A percentile compares a stretch with the other conserved stretches of the same genome.
phyloP scores from a whole-genome alignment of 2,329 filamentous ascomycete species.

The Pestalotiopsis sp. region DNA sequence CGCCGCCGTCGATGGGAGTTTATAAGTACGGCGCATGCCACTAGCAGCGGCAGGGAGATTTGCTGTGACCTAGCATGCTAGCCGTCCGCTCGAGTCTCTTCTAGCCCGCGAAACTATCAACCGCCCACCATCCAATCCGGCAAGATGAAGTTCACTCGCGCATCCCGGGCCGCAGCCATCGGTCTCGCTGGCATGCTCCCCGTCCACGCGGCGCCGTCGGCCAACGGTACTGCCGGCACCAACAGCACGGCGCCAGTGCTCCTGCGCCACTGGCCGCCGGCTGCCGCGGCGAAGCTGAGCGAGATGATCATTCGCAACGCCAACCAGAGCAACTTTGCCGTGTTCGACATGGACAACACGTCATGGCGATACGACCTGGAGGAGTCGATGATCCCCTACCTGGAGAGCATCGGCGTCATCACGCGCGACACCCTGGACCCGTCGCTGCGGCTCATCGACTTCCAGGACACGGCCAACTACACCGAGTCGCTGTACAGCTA shows the following conservation, averaged over 20 bases:
- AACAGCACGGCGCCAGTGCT: background rate
- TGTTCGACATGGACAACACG: slow-evolving; percentile 51
- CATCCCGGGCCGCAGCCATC: background rate
- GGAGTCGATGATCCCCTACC: slow-evolving; percentile 45
- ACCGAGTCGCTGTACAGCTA: slow-evolving; percentile 48
- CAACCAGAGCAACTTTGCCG: slow-evolving; percentile 39
- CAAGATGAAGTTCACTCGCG: slow-evolving; percentile 8
- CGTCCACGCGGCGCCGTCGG: background rate
- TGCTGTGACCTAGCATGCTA: background rate
- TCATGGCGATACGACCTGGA: slow-evolving; percentile 45
- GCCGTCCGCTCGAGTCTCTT: background rate
- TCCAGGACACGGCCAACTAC: slow-evolving; percentile 40
- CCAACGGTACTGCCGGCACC: background rate
- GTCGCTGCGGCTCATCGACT: slow-evolving; percentile 42
- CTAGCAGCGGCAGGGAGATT: no score
- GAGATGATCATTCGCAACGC: slow-evolving; percentile 41
- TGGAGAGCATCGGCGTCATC: slow-evolving; percentile 43
- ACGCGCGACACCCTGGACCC: slow-evolving; percentile 44
- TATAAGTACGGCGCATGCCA: background rate
- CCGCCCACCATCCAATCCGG: background rate
- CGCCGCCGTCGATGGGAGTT: background rate
- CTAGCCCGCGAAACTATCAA: background rate
- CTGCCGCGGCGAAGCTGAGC: slow-evolving; percentile 37
- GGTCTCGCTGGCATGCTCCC: background rate
- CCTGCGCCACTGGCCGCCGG: slow-evolving; percentile 37